Conservation (phyloP, 208 protist genomes). For the Lotmaria passim region DNA sequence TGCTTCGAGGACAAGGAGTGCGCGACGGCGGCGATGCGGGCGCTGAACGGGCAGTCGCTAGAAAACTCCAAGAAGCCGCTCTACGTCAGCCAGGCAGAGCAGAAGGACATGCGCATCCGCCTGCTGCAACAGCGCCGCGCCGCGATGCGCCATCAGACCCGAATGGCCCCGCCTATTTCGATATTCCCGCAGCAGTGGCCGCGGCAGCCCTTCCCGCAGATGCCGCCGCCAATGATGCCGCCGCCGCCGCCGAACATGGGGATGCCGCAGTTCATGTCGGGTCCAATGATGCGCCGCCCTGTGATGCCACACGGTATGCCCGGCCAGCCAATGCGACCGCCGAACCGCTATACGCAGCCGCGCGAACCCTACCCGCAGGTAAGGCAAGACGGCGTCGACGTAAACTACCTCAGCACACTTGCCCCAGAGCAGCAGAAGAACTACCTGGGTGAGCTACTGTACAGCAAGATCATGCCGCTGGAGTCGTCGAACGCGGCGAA, state of each 20-base stretch:
- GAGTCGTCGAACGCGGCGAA: slow-evolving; percentile 62
- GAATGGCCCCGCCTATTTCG: slow-evolving; percentile 36
- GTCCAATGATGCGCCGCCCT: slow-evolving; percentile 42
- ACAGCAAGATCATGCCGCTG: slow-evolving; percentile 50
- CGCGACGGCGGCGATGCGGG: slow-evolving; percentile 90
- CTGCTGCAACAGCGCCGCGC: slow-evolving; percentile 85
- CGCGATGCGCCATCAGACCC: slow-evolving; percentile 38
- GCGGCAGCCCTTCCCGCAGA: slow-evolving; percentile 28
- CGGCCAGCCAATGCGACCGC: slow-evolving; percentile 35
- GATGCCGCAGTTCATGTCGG: slow-evolving; percentile 38
- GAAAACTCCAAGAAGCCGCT: slow-evolving; percentile 87
- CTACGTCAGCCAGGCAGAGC: slow-evolving; percentile 95
- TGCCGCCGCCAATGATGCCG: slow-evolving; percentile 36
- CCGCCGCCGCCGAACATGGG: slow-evolving; percentile 29
- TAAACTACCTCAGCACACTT: slow-evolving; percentile 57
- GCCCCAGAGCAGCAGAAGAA: slow-evolving; percentile 75
- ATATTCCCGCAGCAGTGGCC: slow-evolving; percentile 41
- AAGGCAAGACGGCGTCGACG: slow-evolving; percentile 30
- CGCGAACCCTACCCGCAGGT: slow-evolving; percentile 14
- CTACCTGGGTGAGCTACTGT: slow-evolving; percentile 74
- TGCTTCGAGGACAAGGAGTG: slow-evolving; percentile 93
- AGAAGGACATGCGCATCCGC: slow-evolving; percentile 89
- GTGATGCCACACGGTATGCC: slow-evolving; percentile 35
- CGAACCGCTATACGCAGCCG: slow-evolving; percentile 36
- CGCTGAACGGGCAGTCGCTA: slow-evolving; percentile 92